Conservation (phyloP, 2,329 filamentous ascomycete species). For the Fusarium drepaniforme region DNA sequence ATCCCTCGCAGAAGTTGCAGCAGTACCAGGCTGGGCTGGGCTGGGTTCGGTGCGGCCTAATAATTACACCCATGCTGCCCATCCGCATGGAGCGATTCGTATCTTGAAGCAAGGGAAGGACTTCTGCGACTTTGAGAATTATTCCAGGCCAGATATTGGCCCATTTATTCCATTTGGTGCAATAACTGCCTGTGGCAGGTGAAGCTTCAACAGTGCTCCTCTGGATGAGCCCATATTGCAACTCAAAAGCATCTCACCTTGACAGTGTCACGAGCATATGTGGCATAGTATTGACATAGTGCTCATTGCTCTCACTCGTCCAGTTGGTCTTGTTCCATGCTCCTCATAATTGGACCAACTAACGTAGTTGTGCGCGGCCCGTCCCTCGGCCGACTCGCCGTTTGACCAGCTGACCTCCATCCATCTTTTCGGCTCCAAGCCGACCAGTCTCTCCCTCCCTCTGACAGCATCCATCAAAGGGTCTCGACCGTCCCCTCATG, state of each 20-base stretch:
- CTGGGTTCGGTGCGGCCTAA: conserved; percentile 7
- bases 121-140: neutral
- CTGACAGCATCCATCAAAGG: conserved; percentile 9
- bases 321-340: conserved; percentile 1
- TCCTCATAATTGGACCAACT: conserved; percentile 21
- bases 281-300: neutral
- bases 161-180: neutral
- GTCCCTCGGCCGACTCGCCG: conserved; percentile 42
- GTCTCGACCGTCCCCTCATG: conserved; percentile 8
- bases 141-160: neutral
- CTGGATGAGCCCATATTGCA: neutral
- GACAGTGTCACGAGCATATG: neutral
- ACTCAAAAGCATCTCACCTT: neutral
- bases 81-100: conserved; percentile 26
- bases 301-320: neutral
- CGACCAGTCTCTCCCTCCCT: neutral
- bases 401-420: conserved; percentile 33
- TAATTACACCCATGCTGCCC: conserved; percentile 23
- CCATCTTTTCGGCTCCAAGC: neutral
- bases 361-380: conserved; percentile 38
- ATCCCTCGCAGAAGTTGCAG: conserved; percentile 18
- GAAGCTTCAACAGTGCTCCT: neutral
- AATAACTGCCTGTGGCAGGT: neutral
- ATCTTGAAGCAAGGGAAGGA: conserved; percentile 6
- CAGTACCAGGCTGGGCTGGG: neutral